Evolutionary conservation across 2,329 filamentous ascomycete genomes (phyloP), one percentile per base, ranked within the genome.

Genomic region (Cordyceps cicadae): DNA sequence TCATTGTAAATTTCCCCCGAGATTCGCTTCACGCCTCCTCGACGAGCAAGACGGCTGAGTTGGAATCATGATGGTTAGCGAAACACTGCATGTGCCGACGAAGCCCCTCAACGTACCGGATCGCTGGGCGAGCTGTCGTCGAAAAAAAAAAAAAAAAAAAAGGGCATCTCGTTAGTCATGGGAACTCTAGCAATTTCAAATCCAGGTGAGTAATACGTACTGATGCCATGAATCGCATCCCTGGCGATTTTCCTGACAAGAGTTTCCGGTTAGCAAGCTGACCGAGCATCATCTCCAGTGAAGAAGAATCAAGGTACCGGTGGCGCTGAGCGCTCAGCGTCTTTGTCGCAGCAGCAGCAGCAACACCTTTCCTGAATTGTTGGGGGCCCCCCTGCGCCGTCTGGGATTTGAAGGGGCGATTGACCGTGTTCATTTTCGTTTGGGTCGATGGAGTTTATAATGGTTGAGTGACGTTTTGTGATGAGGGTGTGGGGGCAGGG

Each of bases 21-120:
- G 9, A 92, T 90, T 0, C 89, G 78, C 69, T 92, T 92, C 0
- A 93, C 86, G 0, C 89, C 89, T 1, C 89, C 89, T 7, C 89
- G 84, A 6, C 89, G 83, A 1, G 89, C 89, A 0, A 93, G 73
- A 46, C 89, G 86, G 65, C 88, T 86, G 49, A 12, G n/a, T 15
- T 5, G 7, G 29, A 6, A 14, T 37, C 34, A 14, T 3, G 34
- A 2, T 14, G 1, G 34, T 37, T 37, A 12, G 34, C 34, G 12
- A 37, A 37, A 37, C 29, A 37, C 34, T 14, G 8, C 12, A 3
- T 14, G 34, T 37, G 34, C 34, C 34, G 4, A 11, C 9, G 34
- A 37, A 37, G 12, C 2, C 34, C 12, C 34, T 14, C 11, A 37
- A 46, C 55, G 8, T 62, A 64, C 63, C 63, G 52, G 37, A 64